Evolutionary conservation across 2,329 filamentous ascomycete genomes (phyloP).

Genomic region (Aspergillus neotritici): DNA sequence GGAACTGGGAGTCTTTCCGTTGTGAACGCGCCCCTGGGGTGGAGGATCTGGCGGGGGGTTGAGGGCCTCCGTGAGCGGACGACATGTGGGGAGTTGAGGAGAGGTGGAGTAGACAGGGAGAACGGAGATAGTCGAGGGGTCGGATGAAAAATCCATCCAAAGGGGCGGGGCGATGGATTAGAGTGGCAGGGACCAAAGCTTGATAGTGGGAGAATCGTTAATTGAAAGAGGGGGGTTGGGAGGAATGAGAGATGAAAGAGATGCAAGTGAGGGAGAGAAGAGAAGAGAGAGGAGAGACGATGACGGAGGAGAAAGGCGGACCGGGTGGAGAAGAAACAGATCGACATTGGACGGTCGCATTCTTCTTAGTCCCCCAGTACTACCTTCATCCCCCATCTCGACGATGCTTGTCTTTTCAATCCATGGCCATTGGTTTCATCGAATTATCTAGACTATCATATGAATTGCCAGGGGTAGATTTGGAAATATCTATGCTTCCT

Average conservation of each 20-base stretch:
- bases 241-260: neutral
- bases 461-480: too few relatives aligned
- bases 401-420: too few relatives aligned
- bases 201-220: neutral
- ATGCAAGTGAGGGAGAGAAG: neutral
- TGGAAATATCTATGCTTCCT: too few relatives aligned
- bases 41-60: slow-evolving; percentile 11
- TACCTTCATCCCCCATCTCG: too few relatives aligned
- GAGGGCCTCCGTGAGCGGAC: slow-evolving; percentile 7
- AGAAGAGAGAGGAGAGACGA: neutral
- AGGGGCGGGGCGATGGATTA: neutral
- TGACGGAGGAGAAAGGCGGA: neutral
- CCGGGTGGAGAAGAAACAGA: too few relatives aligned
- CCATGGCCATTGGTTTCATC: too few relatives aligned
- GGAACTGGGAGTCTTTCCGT: slow-evolving; percentile 21
- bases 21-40: slow-evolving; percentile 6
- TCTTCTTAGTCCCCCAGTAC: too few relatives aligned
- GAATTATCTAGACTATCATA: too few relatives aligned
- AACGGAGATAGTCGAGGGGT: too few relatives aligned
- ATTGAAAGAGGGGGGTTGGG: neutral
- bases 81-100: slow-evolving; percentile 11
- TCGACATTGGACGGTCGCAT: too few relatives aligned
- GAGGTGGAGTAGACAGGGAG: neutral
- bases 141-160: too few relatives aligned
- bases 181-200: too few relatives aligned